Base-by-base conservation (phyloP, 2,329 filamentous ascomycete genomes). In the Endothia cerciana region DNA sequence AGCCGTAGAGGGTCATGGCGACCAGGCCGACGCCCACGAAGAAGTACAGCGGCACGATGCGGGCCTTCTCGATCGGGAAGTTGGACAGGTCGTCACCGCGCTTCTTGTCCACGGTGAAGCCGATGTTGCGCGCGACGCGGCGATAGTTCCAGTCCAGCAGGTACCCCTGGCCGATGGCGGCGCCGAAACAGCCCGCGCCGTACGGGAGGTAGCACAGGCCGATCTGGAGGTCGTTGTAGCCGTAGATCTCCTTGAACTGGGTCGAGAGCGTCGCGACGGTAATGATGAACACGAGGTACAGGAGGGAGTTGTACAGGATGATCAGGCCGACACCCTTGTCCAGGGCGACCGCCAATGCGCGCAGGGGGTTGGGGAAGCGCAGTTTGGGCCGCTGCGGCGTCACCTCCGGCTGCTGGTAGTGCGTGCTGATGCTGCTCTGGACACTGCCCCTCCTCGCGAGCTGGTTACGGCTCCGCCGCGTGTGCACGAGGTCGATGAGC, bases 91-190 rank as follows among this genome's bases (percentile, higher is more conserved):
- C 80, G 67, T 83, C 80, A 25, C 83, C 83, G 11, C 86, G 85
- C 69, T 85, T 87, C 65, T 80, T 83, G 68, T 86, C 85, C 69
- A 92, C 84, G 2, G 80, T 78, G 65, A 93, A 80, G 6, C 87
- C 87, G 19, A 89, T 79, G 40, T 83, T 82, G 59, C 79, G 81
- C 1, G 91, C 90, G 57, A 88, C 83, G 47, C 90, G 85, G 7
- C 87, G 83, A 75, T 91, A 96, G 74, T 93, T 93, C 82, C 86
- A 88, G 75, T 87, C 84, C 58, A 85, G 77, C 6, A 86, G 72
- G 69, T 82, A 82, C 5, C 91, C 90, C 68, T 86, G 84, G n/a
- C 75, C 73, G 33, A 86, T 70, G 15, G 83, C 80, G 1, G 83
- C 80, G 11, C 80, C 66, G 47, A 79, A 82, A 65, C 82, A 85